phyloP scores from a whole-genome alignment of 352 stramenopile species.

The Pythium guiyangense region DNA sequence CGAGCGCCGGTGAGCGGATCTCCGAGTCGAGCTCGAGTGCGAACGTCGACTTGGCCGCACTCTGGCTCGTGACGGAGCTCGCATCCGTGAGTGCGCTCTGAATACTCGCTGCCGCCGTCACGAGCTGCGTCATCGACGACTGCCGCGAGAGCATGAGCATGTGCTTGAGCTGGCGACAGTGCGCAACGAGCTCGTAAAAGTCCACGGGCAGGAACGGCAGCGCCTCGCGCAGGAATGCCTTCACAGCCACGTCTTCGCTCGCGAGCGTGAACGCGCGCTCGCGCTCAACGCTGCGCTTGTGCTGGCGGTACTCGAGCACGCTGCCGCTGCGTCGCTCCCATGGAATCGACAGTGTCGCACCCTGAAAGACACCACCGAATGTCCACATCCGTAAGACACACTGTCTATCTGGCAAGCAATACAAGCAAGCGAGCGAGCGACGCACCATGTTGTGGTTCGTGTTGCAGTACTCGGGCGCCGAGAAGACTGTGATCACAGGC shows the following conservation, averaged over 20 bases:
- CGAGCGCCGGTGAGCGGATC: neutral
- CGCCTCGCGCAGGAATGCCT: slow-evolving; percentile 43
- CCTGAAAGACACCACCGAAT: slow-evolving; percentile 13
- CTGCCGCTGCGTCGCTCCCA: slow-evolving; percentile 26
- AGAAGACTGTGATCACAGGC: slow-evolving; percentile 78
- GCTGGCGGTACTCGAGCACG: slow-evolving; percentile 58
- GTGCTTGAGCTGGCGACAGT: slow-evolving; percentile 49
- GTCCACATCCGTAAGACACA: neutral
- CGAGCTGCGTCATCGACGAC: slow-evolving; percentile 13
- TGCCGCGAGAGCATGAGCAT: slow-evolving; percentile 12
- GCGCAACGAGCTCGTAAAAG: slow-evolving; percentile 67
- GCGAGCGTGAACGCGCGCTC: slow-evolving; percentile 45
- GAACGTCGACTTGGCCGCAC: neutral
- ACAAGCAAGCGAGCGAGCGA: neutral
- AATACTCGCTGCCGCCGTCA: neutral
- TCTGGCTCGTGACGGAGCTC: neutral
- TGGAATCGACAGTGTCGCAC: slow-evolving; percentile 63
- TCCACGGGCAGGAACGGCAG: slow-evolving; percentile 73
- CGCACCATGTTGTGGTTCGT: slow-evolving; percentile 68
- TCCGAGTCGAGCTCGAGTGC: slow-evolving; percentile 3
- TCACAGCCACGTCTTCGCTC: slow-evolving; percentile 57
- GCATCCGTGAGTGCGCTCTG: slow-evolving; percentile 1
- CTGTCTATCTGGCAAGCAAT: neutral
- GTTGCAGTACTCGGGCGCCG: slow-evolving; percentile 81
- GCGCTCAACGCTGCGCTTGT: slow-evolving; percentile 54